Base-by-base conservation (phyloP, 2,329 filamentous ascomycete species). In the Chaetomium olivaceum region DNA sequence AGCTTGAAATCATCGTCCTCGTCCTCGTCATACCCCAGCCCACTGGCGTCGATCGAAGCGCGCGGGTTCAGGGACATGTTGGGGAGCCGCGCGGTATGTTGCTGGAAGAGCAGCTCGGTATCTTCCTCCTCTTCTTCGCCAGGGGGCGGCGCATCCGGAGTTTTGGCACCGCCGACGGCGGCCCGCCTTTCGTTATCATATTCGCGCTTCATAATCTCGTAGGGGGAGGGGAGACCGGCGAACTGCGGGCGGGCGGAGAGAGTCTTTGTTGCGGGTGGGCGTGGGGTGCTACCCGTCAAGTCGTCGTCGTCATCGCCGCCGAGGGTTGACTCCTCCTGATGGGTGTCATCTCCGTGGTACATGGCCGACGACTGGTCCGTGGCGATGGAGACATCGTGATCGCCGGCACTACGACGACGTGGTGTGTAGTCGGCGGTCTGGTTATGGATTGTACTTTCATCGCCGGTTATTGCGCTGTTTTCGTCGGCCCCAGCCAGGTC, bases 131-230 rank as follows among this genome's bases (percentile, higher is more conserved):
- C 73, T 11, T 72, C 73, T 21, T 71, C 63, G 74, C 27, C 57
- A 2, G 19, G 79, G 67, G 69, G 80, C 58, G 46, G 61, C 16
- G 58, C 68, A 6, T 33, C 11, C 65, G 55, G 33, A 23, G 73
- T 59, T 77, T 77, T 65, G 78, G 74, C 2, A 76, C 70, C 51
- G 75, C 75, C 0, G 75, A 73, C 9, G 74, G 70, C 21, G 75
- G 14, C 16, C n/a, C 12, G 43, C 80, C 78, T 61, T 77, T 79
- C 71, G 84, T 81, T 43, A n/a, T 58, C 39, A 72, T 93, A 82
- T 74, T 93, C 88, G 63, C 87, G 85, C 70, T 87, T 88, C 68
- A 94, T 82, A 1, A 83, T 80, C 75, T 95, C 91, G 76, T 94
- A 96, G 0, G 92, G 90, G 0, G 91, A 93, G 33, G 88, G 85